phyloP scores from a whole-genome alignment of 495 filamentous ascomycete species.

The Elasticomyces elasticus region DNA sequence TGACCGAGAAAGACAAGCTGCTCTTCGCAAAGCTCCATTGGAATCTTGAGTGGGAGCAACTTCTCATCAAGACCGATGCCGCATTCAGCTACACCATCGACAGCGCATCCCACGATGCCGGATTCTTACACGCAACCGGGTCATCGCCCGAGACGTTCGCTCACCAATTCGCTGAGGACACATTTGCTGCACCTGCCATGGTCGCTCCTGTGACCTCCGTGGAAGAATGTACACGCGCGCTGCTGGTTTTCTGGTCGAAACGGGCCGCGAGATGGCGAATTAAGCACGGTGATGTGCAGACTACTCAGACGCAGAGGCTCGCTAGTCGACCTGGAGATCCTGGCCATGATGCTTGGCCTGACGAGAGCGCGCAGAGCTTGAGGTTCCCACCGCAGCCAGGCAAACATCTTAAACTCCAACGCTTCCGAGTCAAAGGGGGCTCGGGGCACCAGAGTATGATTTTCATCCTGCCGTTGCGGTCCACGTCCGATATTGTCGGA shows the following conservation, averaged over 20 bases:
- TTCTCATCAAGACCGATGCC: no score
- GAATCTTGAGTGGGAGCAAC: no score
- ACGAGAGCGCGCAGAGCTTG: neutral
- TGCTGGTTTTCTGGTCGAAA: neutral
- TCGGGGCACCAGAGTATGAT: neutral
- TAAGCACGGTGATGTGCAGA: neutral
- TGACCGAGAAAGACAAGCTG: no score
- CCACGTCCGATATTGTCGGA: neutral
- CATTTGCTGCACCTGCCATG: neutral
- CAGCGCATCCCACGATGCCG: no score
- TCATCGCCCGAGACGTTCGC: no score
- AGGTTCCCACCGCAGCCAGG: neutral
- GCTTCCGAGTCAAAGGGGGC: neutral
- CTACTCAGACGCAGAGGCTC: neutral
- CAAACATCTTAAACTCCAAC: neutral
- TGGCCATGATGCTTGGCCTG: neutral
- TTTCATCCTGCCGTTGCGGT: neutral
- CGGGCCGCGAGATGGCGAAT: neutral
- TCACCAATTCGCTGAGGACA: neutral
- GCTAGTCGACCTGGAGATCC: neutral
- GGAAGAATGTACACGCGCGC: neutral
- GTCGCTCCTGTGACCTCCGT: neutral
- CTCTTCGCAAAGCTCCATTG: no score
- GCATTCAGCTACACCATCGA: no score
- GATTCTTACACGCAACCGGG: no score